phyloP scores from a whole-genome alignment of 352 stramenopile species.

The Phytopythium delawarense region DNA sequence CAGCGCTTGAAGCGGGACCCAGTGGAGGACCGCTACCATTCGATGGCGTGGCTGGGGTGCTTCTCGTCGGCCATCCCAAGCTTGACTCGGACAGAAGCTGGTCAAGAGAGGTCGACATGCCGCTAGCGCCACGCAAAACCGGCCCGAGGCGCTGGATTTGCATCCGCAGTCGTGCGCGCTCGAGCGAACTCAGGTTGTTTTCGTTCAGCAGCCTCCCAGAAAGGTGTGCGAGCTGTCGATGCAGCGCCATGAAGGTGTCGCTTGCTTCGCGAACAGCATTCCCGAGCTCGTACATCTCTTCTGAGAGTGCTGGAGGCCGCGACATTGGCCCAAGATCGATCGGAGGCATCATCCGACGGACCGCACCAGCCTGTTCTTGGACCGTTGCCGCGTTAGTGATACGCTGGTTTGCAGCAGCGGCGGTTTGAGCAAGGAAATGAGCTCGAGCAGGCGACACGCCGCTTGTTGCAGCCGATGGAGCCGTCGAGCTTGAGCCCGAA shows the following conservation, averaged over 20 bases:
- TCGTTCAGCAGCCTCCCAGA: conserved; percentile 19
- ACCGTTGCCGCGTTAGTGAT: background rate
- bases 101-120: conserved; percentile 8
- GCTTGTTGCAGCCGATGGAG: background rate
- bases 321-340: conserved; percentile 20
- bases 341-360: conserved; percentile 25
- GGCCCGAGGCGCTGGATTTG: conserved; percentile 20
- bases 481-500: background rate
- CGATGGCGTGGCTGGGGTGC: background rate
- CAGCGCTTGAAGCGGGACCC: background rate
- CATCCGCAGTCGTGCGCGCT: conserved; percentile 19
- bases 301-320: conserved; percentile 12
- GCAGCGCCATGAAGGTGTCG: conserved; percentile 32
- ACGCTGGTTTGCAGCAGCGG: background rate
- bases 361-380: conserved; percentile 15
- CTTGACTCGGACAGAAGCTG: conserved; percentile 1
- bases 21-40: background rate
- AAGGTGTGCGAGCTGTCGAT: conserved; percentile 30
- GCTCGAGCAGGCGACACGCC: background rate
- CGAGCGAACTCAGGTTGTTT: conserved; percentile 17
- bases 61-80: background rate
- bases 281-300: conserved; percentile 27
- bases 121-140: conserved; percentile 11
- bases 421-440: background rate
- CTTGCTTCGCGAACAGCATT: conserved; percentile 23